Conservation (phyloP, 331 rosid species). For the Pyrus hybrid region DNA sequence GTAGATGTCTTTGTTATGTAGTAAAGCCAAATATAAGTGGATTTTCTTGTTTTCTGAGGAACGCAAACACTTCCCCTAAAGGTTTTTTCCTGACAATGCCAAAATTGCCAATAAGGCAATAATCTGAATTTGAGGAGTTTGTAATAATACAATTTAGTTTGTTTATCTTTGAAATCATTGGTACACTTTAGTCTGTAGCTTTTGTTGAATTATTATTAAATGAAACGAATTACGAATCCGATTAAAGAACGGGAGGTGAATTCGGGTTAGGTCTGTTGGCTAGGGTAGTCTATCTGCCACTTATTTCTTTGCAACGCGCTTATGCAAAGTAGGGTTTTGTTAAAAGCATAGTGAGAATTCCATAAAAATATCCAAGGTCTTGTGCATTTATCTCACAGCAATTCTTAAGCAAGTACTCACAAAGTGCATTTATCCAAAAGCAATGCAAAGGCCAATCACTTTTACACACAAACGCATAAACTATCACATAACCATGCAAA, state of each 20-base stretch:
- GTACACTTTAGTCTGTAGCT: not conserved
- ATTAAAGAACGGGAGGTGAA: no score
- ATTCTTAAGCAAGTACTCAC: not conserved
- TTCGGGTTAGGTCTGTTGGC: not conserved
- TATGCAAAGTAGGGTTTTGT: not conserved
- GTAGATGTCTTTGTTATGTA: slow-evolving; percentile 46
- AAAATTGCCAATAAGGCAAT: not conserved
- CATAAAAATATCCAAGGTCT: not conserved
- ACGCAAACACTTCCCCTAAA: not conserved
- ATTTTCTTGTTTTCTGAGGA: not conserved
- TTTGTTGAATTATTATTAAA: not conserved
- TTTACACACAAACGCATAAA: not conserved
- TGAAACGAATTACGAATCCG: no score
- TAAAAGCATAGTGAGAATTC: not conserved
- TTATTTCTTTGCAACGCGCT: not conserved
- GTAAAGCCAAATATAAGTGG: slow-evolving; percentile 32
- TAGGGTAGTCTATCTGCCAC: no score
- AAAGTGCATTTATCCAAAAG: not conserved
- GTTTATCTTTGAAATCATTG: not conserved
- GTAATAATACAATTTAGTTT: not conserved
- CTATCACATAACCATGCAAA: not conserved
- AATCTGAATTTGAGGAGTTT: not conserved
- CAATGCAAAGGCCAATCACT: not conserved
- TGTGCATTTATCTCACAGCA: not conserved
- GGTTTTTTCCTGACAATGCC: not conserved